These are phyloP conservation scores for Melastoma candidum DNA, from an alignment of 441 rosid species.

Conservation along the genomic window DNA sequence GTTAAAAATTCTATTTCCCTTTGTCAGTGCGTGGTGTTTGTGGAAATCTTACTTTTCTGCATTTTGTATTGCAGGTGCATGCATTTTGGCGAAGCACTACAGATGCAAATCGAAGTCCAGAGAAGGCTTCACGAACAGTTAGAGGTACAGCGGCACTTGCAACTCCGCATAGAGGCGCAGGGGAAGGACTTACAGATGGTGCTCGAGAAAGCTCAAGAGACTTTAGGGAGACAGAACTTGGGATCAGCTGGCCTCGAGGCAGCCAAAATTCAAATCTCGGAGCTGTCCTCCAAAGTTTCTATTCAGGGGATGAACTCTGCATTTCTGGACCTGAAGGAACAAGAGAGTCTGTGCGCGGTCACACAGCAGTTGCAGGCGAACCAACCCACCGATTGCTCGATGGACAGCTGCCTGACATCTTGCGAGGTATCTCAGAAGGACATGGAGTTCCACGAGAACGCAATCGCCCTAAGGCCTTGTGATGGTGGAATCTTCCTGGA, in stretches of 20 bases:
- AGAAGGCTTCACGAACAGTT: conserved; percentile 23
- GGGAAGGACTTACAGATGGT: conserved; percentile 70
- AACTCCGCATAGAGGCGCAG: conserved; percentile 73
- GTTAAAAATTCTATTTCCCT: background rate
- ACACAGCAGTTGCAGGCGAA: conserved; percentile 41
- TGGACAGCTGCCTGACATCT: conserved; percentile 84
- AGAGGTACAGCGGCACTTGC: conserved; percentile 58
- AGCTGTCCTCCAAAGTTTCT: conserved; percentile 75
- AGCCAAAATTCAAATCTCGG: conserved; percentile 60
- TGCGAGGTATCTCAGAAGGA: conserved; percentile 72
- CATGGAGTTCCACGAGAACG: conserved; percentile 31
- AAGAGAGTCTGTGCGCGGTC: conserved; percentile 38
- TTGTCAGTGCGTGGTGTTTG: background rate
- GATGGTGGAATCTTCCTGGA: conserved; percentile 20
- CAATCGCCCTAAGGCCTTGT: no score
- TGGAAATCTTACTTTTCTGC: no score
- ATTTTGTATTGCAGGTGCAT: conserved; percentile 14
- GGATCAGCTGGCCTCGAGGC: conserved; percentile 58
- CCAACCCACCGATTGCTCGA: conserved; percentile 66
- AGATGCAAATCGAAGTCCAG: conserved; percentile 26
- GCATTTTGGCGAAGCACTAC: conserved; percentile 22
- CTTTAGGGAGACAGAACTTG: conserved; percentile 60
- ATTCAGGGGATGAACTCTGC: conserved; percentile 62
- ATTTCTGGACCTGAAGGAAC: conserved; percentile 57
- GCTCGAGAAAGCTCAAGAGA: conserved; percentile 69